phyloP scores from a whole-genome alignment of 768 basidiomycete genomes.

The Mycena metata region DNA sequence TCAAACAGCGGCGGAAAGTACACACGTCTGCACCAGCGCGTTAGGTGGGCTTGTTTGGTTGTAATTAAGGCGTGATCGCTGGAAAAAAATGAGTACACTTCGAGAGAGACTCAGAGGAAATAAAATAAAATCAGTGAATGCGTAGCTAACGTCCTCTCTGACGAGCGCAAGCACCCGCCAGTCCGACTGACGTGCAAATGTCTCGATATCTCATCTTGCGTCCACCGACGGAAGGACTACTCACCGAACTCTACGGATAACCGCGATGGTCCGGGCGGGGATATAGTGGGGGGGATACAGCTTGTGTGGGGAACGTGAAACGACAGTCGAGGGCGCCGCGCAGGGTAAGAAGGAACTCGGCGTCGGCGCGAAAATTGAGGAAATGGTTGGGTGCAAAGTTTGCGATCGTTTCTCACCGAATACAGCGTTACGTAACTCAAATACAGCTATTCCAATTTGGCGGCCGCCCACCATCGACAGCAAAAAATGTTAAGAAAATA shows the following conservation, averaged over 20 bases:
- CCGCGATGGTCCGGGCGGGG: neutral
- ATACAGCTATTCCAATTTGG: neutral
- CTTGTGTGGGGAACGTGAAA: constrained; percentile 23
- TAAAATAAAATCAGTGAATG: constrained; percentile 56
- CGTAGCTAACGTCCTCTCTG: constrained; percentile 56
- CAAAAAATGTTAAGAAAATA: neutral
- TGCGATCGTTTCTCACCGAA: neutral
- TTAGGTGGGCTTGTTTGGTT: neutral
- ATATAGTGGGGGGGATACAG: neutral
- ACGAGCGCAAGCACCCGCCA: constrained; percentile 44
- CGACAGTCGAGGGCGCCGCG: constrained; percentile 20
- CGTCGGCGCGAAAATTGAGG: neutral
- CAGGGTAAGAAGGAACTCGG: neutral
- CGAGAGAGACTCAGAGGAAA: neutral
- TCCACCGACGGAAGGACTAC: constrained; percentile 10
- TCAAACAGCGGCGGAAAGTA: constrained; percentile 5
- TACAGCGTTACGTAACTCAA: neutral
- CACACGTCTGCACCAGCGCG: constrained; percentile 20
- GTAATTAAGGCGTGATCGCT: constrained; percentile 15
- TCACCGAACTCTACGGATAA: constrained; percentile 18
- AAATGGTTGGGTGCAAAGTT: neutral
- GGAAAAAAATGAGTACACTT: neutral
- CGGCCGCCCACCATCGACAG: too few relatives aligned
- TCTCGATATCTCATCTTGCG: constrained; percentile 59
- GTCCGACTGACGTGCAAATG: constrained; percentile 79